Evolutionary conservation across 768 basidiomycete genomes (phyloP), one percentile per base, ranked within the genome.

Genomic region (Obba rivulosa): DNA sequence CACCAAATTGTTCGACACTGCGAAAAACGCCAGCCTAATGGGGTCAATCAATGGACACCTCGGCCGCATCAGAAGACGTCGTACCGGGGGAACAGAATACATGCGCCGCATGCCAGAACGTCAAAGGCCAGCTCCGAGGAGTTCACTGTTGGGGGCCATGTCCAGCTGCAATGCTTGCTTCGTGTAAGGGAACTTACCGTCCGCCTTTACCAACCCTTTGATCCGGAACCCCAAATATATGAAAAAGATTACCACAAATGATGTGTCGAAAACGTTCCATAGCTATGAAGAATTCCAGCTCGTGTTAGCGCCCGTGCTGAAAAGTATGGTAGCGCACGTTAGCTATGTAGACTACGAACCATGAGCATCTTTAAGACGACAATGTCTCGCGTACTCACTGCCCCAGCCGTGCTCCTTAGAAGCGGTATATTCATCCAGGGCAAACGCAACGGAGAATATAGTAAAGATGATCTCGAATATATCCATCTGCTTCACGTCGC

Each of bases 181-280:
- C 17, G 13, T 25, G 23, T 18, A 39, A 37, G 34, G 28, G 46
- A 1, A 52, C 70, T 48, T 60, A 87, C 82, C 59, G 55, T 91
- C 74, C 23, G 69, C 59, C 48, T 67, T 55, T 13, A 70, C 57
- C 13, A 92, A 67, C 0, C 87, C 91, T 54, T 77, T 75, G 42
- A 81, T 66, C 37, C 92, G 78, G 50, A 91, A 66, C 7, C 64
- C 73, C 2, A 86, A 61, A 62, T 89, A 95, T 7, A 71, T 72
- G 21, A 87, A 57, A 63, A 87, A 91, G 41, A 92, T 71, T 21
- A 80, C 50, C 51, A 82, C 75, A 62, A 90, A 90, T 0, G 78
- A 74, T 20, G 86, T 82, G 65, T 90, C 92, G 56, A 94, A 92
- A 4, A 81, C 84, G 60, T 92, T 94, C 92, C 92, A 95, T 54